Evolutionary conservation across 2,329 filamentous ascomycete genomes (phyloP), one percentile per base, ranked within the genome.

Genomic region (Nothopassalora personata): DNA sequence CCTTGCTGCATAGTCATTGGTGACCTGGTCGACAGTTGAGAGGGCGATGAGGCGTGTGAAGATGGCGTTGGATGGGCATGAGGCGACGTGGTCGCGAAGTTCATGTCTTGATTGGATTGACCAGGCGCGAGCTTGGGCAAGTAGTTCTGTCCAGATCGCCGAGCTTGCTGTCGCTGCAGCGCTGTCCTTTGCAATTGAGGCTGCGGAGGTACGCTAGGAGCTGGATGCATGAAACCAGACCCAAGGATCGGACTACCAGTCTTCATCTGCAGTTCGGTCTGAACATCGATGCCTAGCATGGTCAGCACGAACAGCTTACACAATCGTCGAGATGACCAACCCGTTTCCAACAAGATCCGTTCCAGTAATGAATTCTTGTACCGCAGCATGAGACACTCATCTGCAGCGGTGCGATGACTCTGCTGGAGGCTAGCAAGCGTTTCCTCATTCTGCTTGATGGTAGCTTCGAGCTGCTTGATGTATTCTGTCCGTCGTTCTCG

Each of bases 311-410:
- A 28, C 28, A 28, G 13, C 34, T 18, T 50, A 15, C 18, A 19
- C 11, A 6, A n/a, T 27, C 8, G 7, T 28, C 19, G 27, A 13
- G 7, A 15, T 28, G 13, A 23, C 56, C 3, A 77, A 94, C 91
- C 92, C 82, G 97, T 97, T 78, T 99, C 94, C 39, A 99, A 83
- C 55, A 99, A 83, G 71, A 99, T 96, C 60, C 94, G 86, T 78
- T 99, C 94, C 36, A 99, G 83, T 52, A 97, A 80, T 45, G 94
- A 97, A 75, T 97, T 99, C 80, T 97, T 97, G 76, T 97, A 99
- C 60, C 94, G 88, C 68, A 99, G 82, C 94, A 99, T 97, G 71
- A 97, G 78, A 74, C 94, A 97, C 76, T 97, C 94, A 75, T 97
- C 94, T 59, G 93, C 91, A 59, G 94, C 94, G 70, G 86, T 92